A percentile compares a stretch with the other conserved stretches of the same genome.
Evolutionary conservation across 768 basidiomycete species (phyloP).

Genomic region (Galerina marginata): DNA sequence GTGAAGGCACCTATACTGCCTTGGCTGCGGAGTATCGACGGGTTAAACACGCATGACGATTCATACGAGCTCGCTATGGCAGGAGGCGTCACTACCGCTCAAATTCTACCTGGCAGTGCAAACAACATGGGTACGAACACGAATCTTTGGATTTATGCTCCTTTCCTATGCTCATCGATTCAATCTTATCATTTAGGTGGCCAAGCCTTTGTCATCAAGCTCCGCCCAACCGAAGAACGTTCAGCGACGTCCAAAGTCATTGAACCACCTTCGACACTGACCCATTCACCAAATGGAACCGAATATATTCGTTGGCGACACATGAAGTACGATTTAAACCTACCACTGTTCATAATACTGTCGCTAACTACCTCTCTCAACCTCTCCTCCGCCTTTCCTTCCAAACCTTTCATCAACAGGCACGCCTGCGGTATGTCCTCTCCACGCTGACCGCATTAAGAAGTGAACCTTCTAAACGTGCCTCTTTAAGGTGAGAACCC

Average conservation of each 20-base stretch:
- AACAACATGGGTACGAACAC: constrained; percentile 56
- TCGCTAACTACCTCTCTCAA: background rate
- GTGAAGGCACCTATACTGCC: constrained; percentile 54
- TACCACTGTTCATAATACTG: background rate
- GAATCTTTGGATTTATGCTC: background rate
- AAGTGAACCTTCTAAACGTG: background rate
- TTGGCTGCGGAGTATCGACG: constrained; percentile 74
- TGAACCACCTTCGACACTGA: constrained; percentile 67
- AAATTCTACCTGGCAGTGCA: constrained; percentile 75
- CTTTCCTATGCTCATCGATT: background rate
- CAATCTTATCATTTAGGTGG: constrained; percentile 52
- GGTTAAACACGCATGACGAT: constrained; percentile 75
- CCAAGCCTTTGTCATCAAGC: constrained; percentile 81
- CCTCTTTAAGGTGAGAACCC: constrained; percentile 59
- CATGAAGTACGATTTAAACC: constrained; percentile 62
- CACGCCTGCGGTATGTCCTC: constrained; percentile 61
- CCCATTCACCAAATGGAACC: constrained; percentile 43
- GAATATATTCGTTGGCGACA: constrained; percentile 67
- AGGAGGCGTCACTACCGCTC: constrained; percentile 76
- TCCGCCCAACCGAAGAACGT: constrained; percentile 72
- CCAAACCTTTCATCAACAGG: constrained; percentile 31
- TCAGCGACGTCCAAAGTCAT: constrained; percentile 71
- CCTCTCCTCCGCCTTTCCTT: background rate
- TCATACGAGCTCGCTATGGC: constrained; percentile 61
- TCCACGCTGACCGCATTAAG: constrained; percentile 9